Evolutionary conservation across 169 alveolate genomes (phyloP).

Genomic region (Plasmodium gallinaceum): DNA sequence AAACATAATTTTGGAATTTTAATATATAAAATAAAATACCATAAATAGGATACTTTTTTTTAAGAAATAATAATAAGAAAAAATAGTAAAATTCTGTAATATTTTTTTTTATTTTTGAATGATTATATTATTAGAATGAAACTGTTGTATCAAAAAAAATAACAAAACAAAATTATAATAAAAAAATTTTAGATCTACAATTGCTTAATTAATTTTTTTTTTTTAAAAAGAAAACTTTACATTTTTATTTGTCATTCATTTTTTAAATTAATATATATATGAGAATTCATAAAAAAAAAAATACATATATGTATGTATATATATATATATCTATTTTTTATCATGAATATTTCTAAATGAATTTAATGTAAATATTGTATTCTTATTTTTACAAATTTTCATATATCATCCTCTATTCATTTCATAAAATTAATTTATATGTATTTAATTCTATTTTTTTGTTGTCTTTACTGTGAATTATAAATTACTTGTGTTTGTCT

Average conservation of each 20-base stretch:
- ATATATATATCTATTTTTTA: neutral
- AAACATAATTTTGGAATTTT: conserved; percentile 1
- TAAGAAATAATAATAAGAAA: conserved; percentile 1
- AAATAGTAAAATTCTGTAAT: neutral
- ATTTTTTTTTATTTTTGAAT: neutral
- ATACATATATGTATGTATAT: conserved; percentile 1
- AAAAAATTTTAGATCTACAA: conserved; percentile 11
- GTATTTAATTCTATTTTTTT: neutral
- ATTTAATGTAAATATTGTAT: conserved; percentile 3
- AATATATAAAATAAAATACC: conserved; percentile 7
- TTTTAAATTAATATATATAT: conserved; percentile 8
- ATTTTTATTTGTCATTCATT: neutral
- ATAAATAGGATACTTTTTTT: conserved; percentile 3
- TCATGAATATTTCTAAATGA: conserved; percentile 3
- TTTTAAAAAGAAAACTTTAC: neutral
- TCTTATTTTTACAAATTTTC: conserved; percentile 5
- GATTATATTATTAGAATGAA: conserved; percentile 5
- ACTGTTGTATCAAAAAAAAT: conserved; percentile 18
- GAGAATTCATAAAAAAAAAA: neutral
- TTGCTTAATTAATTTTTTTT: conserved; percentile 27
- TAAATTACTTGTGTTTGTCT: conserved; percentile 7
- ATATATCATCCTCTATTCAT: neutral
- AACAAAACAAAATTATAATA: neutral
- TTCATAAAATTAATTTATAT: conserved; percentile 1
- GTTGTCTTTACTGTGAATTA: conserved; percentile 36